phyloP scores from a whole-genome alignment of 768 basidiomycete species.

The Sporobolomyces roseus region DNA sequence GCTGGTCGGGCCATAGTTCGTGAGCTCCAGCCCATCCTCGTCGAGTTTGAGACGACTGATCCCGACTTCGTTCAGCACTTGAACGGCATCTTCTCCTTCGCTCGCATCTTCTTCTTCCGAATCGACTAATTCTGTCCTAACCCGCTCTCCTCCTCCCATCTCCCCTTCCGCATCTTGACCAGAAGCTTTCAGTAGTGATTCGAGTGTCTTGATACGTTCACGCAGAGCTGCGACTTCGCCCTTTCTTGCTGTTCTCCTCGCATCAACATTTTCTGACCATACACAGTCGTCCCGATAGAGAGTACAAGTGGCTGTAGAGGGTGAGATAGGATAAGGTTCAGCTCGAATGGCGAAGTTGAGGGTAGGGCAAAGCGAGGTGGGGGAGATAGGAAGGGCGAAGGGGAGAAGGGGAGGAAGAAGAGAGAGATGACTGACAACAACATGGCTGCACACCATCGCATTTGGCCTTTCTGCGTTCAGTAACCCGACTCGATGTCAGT shows the following conservation, averaged over 20 bases:
- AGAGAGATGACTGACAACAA: conserved; percentile 6
- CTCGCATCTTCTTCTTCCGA: background rate
- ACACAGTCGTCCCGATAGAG: conserved; percentile 18
- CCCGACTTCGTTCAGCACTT: background rate
- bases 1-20: conserved; percentile 47
- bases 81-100: background rate
- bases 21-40: conserved; percentile 43
- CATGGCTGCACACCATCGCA: conserved; percentile 4
- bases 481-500: background rate
- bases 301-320: conserved; percentile 10
- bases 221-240: conserved; percentile 14
- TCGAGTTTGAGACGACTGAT: conserved; percentile 39
- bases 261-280: background rate
- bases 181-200: too few relatives aligned
- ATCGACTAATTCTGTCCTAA: background rate
- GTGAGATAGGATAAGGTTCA: background rate
- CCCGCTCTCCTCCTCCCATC: background rate
- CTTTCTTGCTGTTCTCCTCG: background rate
- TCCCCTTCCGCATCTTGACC: background rate
- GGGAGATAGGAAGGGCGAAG: too few relatives aligned
- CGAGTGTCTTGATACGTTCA: conserved; percentile 23
- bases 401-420: background rate
- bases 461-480: conserved; percentile 19
- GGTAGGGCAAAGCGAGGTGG: too few relatives aligned
- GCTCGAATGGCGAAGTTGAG: background rate